Evolutionary conservation across 2,329 filamentous ascomycete species (phyloP).

Genomic region (Laburnicola sp.): DNA sequence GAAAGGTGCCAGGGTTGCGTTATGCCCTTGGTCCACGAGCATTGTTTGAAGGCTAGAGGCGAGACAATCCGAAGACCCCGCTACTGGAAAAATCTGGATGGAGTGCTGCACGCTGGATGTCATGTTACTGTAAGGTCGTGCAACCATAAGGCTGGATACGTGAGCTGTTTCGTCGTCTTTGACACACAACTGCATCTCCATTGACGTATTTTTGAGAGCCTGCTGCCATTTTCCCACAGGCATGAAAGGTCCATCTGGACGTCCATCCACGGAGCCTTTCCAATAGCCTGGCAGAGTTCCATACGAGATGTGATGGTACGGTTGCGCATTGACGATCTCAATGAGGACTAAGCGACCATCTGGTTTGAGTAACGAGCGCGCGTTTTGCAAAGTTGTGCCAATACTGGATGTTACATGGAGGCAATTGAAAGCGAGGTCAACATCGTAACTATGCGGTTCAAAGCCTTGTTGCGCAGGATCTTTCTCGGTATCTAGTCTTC

Average conservation of each 20-base stretch:
- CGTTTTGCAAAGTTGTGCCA: constrained; percentile 10
- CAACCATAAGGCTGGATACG: neutral
- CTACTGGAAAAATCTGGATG: neutral
- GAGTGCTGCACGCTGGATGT: neutral
- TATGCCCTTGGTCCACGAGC: neutral
- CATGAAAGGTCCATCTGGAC: constrained; percentile 2
- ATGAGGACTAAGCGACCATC: constrained; percentile 10
- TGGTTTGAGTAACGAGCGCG: constrained; percentile 15
- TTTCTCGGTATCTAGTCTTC: constrained; percentile 25
- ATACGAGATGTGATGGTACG: neutral
- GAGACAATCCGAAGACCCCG: neutral
- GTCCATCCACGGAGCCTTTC: neutral
- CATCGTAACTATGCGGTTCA: constrained; percentile 21
- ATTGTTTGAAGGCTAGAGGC: neutral
- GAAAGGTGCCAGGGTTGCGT: neutral
- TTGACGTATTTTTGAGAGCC: neutral
- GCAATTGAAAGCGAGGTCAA: constrained; percentile 42
- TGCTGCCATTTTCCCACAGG: neutral
- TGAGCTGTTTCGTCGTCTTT: constrained; percentile 2
- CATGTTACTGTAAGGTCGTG: neutral
- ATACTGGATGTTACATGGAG: constrained; percentile 30
- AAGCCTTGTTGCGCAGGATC: constrained; percentile 27
- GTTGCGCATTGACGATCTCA: neutral
- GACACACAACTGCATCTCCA: neutral
- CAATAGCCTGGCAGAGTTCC: neutral